Conservation (phyloP, 345 rosid species). For the Cardamine chenopodiifolia region DNA sequence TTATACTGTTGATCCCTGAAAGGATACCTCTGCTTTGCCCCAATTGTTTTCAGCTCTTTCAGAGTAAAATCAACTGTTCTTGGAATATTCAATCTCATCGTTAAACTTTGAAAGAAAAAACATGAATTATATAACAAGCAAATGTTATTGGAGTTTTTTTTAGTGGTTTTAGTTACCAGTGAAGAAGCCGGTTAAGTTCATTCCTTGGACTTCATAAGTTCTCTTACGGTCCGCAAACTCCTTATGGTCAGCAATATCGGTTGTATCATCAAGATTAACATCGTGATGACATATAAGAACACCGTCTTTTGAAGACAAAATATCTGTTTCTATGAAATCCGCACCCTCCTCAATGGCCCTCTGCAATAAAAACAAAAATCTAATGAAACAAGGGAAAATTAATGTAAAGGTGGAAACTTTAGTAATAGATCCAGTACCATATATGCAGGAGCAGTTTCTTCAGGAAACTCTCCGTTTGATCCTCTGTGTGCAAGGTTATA, state of each 20-base stretch:
- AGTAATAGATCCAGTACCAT: slow-evolving; percentile 46
- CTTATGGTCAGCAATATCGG: slow-evolving; percentile 69
- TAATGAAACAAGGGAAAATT: neutral
- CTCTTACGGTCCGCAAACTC: slow-evolving; percentile 81
- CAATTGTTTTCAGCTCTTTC: slow-evolving; percentile 65
- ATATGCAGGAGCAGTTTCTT: slow-evolving; percentile 92
- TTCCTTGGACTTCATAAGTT: slow-evolving; percentile 82
- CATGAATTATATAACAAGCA: neutral
- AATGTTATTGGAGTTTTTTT: neutral
- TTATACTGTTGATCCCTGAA: slow-evolving; percentile 90
- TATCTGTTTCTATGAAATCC: slow-evolving; percentile 92
- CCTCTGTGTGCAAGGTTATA: slow-evolving; percentile 94
- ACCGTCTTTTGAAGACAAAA: slow-evolving; percentile 79
- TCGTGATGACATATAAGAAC: slow-evolving; percentile 84
- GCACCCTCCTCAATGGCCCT: slow-evolving; percentile 95
- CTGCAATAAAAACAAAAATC: slow-evolving; percentile 48
- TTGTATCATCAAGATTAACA: slow-evolving; percentile 73
- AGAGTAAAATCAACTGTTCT: slow-evolving; percentile 84
- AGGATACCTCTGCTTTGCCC: slow-evolving; percentile 77
- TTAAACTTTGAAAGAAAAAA: neutral
- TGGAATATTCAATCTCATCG: slow-evolving; percentile 15
- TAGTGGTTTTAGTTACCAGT: slow-evolving; percentile 49
- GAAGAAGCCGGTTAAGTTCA: slow-evolving; percentile 76
- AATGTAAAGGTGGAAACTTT: slow-evolving; percentile 3
- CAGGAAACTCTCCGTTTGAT: slow-evolving; percentile 91